These are phyloP conservation scores for Eucalyptus decipiens DNA, from an alignment of 345 rosid genomes.

Conservation along the genomic window DNA sequence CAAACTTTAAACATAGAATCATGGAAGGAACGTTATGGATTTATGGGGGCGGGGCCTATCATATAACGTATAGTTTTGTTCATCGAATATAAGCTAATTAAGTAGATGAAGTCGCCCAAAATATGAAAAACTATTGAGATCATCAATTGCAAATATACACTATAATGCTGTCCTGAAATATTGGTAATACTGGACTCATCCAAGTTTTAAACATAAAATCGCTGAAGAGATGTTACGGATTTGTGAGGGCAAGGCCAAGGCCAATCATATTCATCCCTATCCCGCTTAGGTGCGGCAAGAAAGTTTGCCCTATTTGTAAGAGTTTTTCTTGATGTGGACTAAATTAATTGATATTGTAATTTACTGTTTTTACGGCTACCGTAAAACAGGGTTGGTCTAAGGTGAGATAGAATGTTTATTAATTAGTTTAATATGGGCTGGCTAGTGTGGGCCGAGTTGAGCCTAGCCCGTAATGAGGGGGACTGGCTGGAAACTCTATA, in stretches of 20 bases:
- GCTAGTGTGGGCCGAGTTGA: no score
- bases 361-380: no score
- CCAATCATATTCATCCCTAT: not conserved
- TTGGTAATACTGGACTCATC: not conserved
- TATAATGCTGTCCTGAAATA: not conserved
- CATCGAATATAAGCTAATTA: not conserved
- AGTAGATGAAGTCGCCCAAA: no score
- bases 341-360: no score
- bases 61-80: not conserved
- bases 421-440: no score
- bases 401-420: no score
- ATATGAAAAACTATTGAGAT: not conserved
- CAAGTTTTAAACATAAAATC: not conserved
- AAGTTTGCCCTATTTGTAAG: not conserved
- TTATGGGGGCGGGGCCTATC: not conserved
- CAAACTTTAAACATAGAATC: not conserved
- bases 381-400: no score
- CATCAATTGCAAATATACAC: not conserved
- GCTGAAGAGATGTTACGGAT: not conserved
- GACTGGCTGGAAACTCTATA: no score
- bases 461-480: no score
- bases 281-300: not conserved
- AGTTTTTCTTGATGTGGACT: no score
- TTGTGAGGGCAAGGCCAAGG: not conserved
- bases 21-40: no score